A percentile compares a stretch with the other conserved stretches of the same genome.
Conservation (phyloP, 2,329 filamentous ascomycete genomes). For the Stenocarpella maydis region DNA sequence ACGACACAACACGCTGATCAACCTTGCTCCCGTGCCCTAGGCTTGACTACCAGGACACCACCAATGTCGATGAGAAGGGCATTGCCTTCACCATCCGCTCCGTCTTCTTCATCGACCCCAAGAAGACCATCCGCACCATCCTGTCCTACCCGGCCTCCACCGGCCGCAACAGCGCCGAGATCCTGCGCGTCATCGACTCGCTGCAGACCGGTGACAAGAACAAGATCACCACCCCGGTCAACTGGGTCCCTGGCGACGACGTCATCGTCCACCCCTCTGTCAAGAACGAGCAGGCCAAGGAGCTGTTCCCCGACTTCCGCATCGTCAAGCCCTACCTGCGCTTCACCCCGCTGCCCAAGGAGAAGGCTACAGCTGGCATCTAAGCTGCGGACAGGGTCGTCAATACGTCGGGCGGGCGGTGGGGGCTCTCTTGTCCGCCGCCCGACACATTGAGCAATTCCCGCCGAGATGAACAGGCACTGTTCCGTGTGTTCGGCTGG, state of each 20-base stretch:
- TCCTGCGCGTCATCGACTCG: conserved; percentile 80
- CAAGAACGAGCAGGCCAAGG: conserved; percentile 84
- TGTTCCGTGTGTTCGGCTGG: background rate
- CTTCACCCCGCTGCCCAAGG: conserved; percentile 73
- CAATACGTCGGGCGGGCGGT: background rate
- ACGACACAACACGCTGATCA: background rate
- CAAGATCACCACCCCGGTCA: conserved; percentile 86
- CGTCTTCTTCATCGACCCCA: conserved; percentile 93
- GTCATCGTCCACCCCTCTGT: conserved; percentile 89
- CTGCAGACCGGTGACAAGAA: conserved; percentile 87
- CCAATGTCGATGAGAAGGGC: conserved; percentile 82
- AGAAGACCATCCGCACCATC: conserved; percentile 91
- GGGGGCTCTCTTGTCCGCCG: background rate
- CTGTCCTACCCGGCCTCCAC: conserved; percentile 93
- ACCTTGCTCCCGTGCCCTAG: conserved; percentile 44
- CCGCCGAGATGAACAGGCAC: background rate
- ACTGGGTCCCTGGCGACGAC: conserved; percentile 89
- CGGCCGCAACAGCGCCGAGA: conserved; percentile 82
- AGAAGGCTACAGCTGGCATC: conserved; percentile 49
- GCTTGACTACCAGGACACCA: conserved; percentile 82
- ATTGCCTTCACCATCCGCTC: conserved; percentile 94
- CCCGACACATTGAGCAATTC: background rate
- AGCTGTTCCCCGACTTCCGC: conserved; percentile 82
- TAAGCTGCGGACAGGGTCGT: conserved; percentile 36
- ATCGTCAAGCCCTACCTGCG: conserved; percentile 77